Percentiles rank a stretch among this genome's conserved stretches.
Conservation (phyloP, 176 grass and related monocot genomes). For the Aegilops speltoides region DNA sequence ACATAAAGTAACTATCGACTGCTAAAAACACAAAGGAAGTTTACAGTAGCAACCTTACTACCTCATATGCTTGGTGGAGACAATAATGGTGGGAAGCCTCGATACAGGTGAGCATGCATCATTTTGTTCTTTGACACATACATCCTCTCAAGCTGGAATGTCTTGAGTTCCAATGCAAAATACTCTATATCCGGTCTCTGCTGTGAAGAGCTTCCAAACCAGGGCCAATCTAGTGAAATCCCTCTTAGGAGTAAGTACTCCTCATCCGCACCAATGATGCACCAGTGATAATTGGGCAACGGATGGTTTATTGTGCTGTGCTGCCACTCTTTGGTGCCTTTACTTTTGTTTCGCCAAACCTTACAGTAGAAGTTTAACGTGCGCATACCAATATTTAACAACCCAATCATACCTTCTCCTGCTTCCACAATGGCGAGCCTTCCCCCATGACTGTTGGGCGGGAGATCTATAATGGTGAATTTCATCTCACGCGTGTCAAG, state of each 20-base stretch:
- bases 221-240: neutral
- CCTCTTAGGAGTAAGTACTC: slow-evolving; percentile 26
- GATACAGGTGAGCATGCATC: slow-evolving; percentile 6
- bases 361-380: neutral
- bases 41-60: slow-evolving; percentile 15
- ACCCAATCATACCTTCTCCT: slow-evolving; percentile 12
- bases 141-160: slow-evolving; percentile 17
- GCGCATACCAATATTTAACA: slow-evolving; percentile 21
- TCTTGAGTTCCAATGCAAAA: slow-evolving; percentile 31
- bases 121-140: neutral
- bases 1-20: neutral
- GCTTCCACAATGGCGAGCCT: slow-evolving; percentile 23
- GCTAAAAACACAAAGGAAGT: neutral
- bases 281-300: slow-evolving; percentile 11
- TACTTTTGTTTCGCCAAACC: neutral
- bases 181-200: slow-evolving; percentile 17
- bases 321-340: neutral
- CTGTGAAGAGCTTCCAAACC: slow-evolving; percentile 2
- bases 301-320: neutral
- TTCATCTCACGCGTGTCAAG: slow-evolving; percentile 23
- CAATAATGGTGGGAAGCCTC: slow-evolving; percentile 31
- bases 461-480: slow-evolving; percentile 24
- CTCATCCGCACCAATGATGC: slow-evolving; percentile 27
- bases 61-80: slow-evolving; percentile 28
- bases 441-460: neutral